Conservation (phyloP, 2,329 filamentous ascomycete genomes). For the Cercospora sojina region DNA sequence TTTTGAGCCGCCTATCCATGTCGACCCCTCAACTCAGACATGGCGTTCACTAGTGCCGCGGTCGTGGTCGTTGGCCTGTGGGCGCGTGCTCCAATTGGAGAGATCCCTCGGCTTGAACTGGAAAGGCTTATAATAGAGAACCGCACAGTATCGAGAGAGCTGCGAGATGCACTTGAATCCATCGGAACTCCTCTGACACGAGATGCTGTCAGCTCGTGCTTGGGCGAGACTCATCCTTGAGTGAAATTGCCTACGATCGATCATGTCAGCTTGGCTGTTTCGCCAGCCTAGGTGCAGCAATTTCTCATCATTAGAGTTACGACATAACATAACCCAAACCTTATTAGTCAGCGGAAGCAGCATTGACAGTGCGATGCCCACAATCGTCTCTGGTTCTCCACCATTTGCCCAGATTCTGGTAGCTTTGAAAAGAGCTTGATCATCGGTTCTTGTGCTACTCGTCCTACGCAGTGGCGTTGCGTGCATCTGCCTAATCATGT, state of each 20-base stretch:
- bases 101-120: neutral
- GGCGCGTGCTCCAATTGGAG: neutral
- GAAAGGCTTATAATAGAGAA: neutral
- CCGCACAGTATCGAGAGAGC: neutral
- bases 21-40: constrained; percentile 8
- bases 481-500: neutral
- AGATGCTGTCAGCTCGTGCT: neutral
- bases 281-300: neutral
- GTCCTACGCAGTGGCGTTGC: neutral
- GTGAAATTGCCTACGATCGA: neutral
- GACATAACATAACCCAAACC: neutral
- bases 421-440: neutral
- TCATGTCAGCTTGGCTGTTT: neutral
- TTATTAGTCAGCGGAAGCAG: neutral
- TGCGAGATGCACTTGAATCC: neutral
- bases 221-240: neutral
- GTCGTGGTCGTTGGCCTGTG: neutral
- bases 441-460: neutral
- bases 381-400: neutral
- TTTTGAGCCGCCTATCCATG: constrained; percentile 9
- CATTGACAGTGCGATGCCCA: neutral
- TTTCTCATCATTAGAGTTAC: neutral
- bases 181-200: neutral
- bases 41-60: constrained; percentile 12
- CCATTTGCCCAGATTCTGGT: neutral